These are phyloP conservation scores for Cochlearia excelsa DNA, from an alignment of 345 rosid species.

Conservation along the genomic window DNA sequence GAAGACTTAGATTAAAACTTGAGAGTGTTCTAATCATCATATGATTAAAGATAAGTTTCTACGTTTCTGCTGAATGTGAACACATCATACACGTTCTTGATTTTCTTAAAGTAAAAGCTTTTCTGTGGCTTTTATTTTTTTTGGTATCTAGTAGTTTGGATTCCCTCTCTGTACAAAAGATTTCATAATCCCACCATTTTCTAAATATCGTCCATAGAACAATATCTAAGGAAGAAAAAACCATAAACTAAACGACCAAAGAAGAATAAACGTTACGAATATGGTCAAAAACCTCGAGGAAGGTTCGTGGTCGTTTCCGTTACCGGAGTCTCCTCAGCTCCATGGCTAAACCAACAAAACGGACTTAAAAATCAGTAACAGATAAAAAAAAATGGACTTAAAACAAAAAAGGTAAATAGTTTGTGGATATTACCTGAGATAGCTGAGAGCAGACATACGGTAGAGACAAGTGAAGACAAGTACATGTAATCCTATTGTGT, in stretches of 20 bases:
- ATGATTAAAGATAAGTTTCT: too few relatives aligned
- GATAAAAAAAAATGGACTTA: background rate
- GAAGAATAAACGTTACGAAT: slow-evolving; percentile 4
- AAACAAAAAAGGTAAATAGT: background rate
- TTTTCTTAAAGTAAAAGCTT: background rate
- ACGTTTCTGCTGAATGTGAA: too few relatives aligned
- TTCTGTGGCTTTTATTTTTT: slow-evolving; percentile 22
- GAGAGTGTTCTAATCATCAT: too few relatives aligned
- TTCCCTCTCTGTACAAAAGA: slow-evolving; percentile 30
- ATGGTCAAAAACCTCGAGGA: slow-evolving; percentile 57
- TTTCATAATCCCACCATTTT: slow-evolving; percentile 9
- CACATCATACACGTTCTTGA: background rate
- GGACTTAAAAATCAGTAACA: background rate
- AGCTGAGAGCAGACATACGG: slow-evolving; percentile 92
- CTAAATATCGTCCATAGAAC: background rate
- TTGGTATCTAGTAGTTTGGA: background rate
- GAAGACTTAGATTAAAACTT: too few relatives aligned
- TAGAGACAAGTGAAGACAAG: slow-evolving; percentile 92
- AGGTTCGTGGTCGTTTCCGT: slow-evolving; percentile 57
- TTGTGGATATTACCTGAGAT: slow-evolving; percentile 54
- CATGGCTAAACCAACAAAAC: slow-evolving; percentile 48
- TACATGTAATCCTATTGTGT: slow-evolving; percentile 80
- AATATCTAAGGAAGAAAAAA: slow-evolving; percentile 22
- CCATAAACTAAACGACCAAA: background rate
- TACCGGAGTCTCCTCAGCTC: slow-evolving; percentile 52